Evolutionary conservation across 805 yeast species (phyloP), one percentile per base, ranked within the genome.

Genomic region (Wickerhamomyces bisporus): DNA sequence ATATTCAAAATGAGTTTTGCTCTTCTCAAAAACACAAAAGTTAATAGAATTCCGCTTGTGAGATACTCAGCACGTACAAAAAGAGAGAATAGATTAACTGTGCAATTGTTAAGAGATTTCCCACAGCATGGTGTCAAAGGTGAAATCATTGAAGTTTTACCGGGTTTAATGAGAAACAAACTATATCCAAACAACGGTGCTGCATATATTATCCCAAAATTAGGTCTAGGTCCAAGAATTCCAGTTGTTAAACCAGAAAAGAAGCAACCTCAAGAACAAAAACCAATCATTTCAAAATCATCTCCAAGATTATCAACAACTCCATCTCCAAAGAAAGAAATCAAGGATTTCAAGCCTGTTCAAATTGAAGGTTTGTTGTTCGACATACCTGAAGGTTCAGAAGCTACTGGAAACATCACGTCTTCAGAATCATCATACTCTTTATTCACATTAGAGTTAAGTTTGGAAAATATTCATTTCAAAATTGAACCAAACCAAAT

Each of bases 141-240:
- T 26, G 82, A 88, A 63, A 70, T 88, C 31, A 70, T 82, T 21
- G 66, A 73, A 26, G 96, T 88, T 15, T 71, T 77, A 44, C 88
- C 95, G 23, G 84, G 87, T 17, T 68, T 75, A 44, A 88, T 88
- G 96, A 76, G 91, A 55, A 86, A 85, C 62, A 75, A 65, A 49
- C 70, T 88, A 40, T 86, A 86, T 51, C 75, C 76, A 30, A 52
- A 66, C 43, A 80, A 85, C 51, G 84, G 86, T 31, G 96, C 96
- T 3, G 72, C 76, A 15, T 88, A 86, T 53, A 69, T 86, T 17
- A 56, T 70, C 17, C 51, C 52, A 25, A 42, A 41, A 26, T 16
- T 43, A 6, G 48, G 45, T 10, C 40, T 47, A 16, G 51, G 49
- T 3, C 60, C 60, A 40, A 46, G 34, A 15, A 52, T 55, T 16